Percentiles rank a stretch among this genome's conserved stretches.
Conservation (phyloP, 106 monocot genomes). For the Amphibolis antarctica region DNA sequence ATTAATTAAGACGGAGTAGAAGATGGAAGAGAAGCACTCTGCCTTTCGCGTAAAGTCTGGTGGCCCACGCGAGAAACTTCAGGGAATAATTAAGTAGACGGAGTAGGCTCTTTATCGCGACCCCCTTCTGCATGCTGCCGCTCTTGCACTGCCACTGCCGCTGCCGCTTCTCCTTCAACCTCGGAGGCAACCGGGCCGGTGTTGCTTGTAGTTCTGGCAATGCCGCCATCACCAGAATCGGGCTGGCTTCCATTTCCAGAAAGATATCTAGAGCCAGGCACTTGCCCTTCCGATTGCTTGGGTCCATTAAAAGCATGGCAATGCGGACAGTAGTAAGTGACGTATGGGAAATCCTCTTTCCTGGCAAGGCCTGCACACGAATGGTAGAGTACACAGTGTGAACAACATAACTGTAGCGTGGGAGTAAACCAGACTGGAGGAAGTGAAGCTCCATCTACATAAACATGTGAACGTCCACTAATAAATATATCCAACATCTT, state of each 20-base stretch:
- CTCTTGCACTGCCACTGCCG: slow-evolving; percentile 20
- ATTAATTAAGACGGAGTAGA: too few species aligned
- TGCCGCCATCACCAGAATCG: slow-evolving; percentile 6
- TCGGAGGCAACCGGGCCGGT: slow-evolving; percentile 6
- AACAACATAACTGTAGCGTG: too few species aligned
- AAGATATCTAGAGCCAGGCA: slow-evolving; percentile 7
- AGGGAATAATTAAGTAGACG: background rate
- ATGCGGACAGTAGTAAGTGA: slow-evolving; percentile 89
- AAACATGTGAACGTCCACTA: too few species aligned
- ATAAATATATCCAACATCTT: too few species aligned
- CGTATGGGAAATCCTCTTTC: slow-evolving; percentile 77
- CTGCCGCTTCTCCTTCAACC: slow-evolving; percentile 1
- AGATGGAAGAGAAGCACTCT: background rate
- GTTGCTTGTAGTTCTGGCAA: slow-evolving; percentile 10
- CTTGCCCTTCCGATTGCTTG: slow-evolving; percentile 26
- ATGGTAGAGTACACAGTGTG: too few species aligned
- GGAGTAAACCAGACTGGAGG: too few species aligned
- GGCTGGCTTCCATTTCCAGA: slow-evolving; percentile 15
- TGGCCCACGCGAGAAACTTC: background rate
- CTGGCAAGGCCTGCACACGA: slow-evolving; percentile 65
- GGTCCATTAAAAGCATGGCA: slow-evolving; percentile 69
- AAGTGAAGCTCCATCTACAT: too few species aligned
- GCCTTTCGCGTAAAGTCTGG: background rate
- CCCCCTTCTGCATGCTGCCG: slow-evolving; percentile 2
- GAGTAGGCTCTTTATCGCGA: background rate